Evolutionary conservation across 331 rosid genomes (phyloP).

Genomic region (Pyracantha coccinea): DNA sequence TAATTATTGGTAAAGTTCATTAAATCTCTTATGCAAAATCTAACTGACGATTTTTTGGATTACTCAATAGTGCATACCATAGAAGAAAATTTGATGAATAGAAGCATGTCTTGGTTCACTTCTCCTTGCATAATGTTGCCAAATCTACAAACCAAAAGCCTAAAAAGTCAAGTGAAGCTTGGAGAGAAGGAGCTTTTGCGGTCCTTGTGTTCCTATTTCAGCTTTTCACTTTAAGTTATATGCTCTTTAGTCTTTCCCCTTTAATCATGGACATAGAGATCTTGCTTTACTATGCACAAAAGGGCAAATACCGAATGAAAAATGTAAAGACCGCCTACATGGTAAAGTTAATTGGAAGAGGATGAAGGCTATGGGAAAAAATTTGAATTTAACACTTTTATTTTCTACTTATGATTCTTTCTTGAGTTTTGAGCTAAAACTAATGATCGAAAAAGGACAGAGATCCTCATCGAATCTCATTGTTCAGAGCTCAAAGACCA

Average conservation of each 20-base stretch:
- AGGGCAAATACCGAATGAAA: not conserved
- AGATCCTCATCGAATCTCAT: too few species aligned
- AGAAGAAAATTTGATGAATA: not conserved
- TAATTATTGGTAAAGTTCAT: not conserved
- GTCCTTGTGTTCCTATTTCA: not conserved
- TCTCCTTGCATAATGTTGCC: not conserved
- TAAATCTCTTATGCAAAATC: not conserved
- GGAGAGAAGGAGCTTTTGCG: not conserved
- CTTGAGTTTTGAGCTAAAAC: not conserved
- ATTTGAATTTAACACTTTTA: not conserved
- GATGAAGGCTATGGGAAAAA: too few species aligned
- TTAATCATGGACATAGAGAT: not conserved
- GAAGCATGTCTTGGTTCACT: not conserved
- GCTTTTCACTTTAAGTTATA: slow-evolving; percentile 5
- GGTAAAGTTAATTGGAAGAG: not conserved
- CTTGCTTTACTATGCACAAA: not conserved
- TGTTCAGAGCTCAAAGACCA: too few species aligned
- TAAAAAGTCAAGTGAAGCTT: not conserved
- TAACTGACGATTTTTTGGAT: too few species aligned
- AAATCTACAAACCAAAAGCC: not conserved
- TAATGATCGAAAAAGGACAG: too few species aligned
- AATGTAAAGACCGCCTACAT: not conserved
- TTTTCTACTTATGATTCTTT: too few species aligned
- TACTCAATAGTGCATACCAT: not conserved
- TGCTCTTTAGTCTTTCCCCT: not conserved